Evolutionary conservation across 2,329 filamentous ascomycete species (phyloP).

Genomic region (Fusarium burgessii): DNA sequence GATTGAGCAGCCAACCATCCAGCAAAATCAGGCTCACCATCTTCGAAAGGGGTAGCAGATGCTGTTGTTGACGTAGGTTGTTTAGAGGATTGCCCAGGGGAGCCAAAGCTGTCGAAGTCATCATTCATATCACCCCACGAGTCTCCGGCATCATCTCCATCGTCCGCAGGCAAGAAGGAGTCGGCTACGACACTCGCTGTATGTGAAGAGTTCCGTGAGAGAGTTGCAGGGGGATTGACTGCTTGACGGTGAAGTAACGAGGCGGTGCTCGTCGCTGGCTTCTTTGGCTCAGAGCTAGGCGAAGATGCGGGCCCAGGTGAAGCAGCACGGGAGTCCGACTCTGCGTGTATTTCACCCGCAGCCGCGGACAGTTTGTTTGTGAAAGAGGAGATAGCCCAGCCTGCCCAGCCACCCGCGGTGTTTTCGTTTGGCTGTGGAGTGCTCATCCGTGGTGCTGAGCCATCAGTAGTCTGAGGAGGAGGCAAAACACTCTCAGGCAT

Average conservation of each 20-base stretch:
- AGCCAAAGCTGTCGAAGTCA: slow-evolving; percentile 58
- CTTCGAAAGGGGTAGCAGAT: slow-evolving; percentile 73
- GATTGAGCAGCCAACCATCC: slow-evolving; percentile 93
- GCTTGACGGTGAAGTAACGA: slow-evolving; percentile 72
- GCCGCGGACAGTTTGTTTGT: slow-evolving; percentile 91
- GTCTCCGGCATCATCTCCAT: slow-evolving; percentile 73
- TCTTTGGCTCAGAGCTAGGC: slow-evolving; percentile 55
- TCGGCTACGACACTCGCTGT: slow-evolving; percentile 58
- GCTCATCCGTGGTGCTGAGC: slow-evolving; percentile 77
- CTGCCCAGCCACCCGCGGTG: slow-evolving; percentile 75
- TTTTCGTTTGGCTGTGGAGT: slow-evolving; percentile 76
- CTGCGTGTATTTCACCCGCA: slow-evolving; percentile 83
- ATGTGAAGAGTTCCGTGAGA: slow-evolving; percentile 63
- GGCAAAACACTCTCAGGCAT: slow-evolving; percentile 87
- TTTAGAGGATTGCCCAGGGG: slow-evolving; percentile 44
- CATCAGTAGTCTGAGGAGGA: slow-evolving; percentile 66
- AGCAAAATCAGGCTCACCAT: slow-evolving; percentile 94
- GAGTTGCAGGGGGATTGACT: slow-evolving; percentile 61
- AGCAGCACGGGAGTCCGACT: slow-evolving; percentile 58
- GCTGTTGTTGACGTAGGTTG: slow-evolving; percentile 48
- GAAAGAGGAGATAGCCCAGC: slow-evolving; percentile 98
- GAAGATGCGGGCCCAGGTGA: slow-evolving; percentile 57
- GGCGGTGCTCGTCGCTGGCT: slow-evolving; percentile 62
- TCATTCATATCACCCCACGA: slow-evolving; percentile 82
- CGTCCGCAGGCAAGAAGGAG: slow-evolving; percentile 66